Percentiles rank a stretch among this genome's conserved stretches.
These are phyloP conservation scores for Neoboletus brunneissimus DNA, from an alignment of 768 basidiomycete species.

Conservation along the genomic window DNA sequence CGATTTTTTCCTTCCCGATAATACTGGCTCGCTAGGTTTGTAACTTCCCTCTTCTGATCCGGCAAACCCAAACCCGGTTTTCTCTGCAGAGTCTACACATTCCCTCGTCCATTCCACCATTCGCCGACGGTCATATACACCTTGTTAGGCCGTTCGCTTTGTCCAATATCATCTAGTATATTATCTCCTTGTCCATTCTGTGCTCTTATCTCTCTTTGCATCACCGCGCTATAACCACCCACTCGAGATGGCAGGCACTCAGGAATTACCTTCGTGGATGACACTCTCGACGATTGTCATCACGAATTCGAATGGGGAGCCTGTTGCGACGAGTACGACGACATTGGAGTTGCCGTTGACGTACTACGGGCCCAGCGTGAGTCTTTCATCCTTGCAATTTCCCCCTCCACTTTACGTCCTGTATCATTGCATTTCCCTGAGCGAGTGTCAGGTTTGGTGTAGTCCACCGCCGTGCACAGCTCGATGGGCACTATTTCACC, in stretches of 20 bases:
- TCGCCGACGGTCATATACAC: slow-evolving; percentile 2
- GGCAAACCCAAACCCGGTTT: background rate
- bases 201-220: slow-evolving; percentile 8
- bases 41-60: background rate
- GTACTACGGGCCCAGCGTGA: slow-evolving; percentile 80
- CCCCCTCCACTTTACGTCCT: background rate
- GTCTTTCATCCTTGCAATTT: slow-evolving; percentile 28
- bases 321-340: slow-evolving; percentile 56
- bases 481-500: background rate
- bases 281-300: slow-evolving; percentile 51
- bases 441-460: background rate
- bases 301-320: slow-evolving; percentile 51
- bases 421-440: background rate
- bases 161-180: slow-evolving; percentile 3
- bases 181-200: slow-evolving; percentile 3
- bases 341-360: slow-evolving; percentile 68
- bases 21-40: slow-evolving; percentile 17
- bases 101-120: slow-evolving; percentile 17
- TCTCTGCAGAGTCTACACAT: slow-evolving; percentile 24
- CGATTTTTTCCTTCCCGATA: slow-evolving; percentile 9
- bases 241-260: slow-evolving; percentile 43
- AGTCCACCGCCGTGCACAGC: background rate
- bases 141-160: background rate
- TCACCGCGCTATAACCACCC: slow-evolving; percentile 4
- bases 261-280: slow-evolving; percentile 72